Conservation (phyloP, 345 rosid genomes). For the Schrenkiella parvula region DNA sequence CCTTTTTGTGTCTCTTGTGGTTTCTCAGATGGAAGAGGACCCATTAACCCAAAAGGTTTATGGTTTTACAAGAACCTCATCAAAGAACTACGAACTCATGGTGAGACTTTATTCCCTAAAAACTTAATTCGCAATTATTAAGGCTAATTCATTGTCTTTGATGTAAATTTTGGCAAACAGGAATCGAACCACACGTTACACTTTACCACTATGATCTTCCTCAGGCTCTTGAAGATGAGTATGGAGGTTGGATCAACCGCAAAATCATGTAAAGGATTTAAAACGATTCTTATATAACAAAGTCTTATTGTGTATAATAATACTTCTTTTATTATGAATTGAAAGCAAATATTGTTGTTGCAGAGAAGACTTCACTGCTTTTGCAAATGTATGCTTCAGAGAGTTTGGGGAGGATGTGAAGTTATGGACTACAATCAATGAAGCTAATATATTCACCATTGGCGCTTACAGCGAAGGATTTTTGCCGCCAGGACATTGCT, state of each 20-base stretch:
- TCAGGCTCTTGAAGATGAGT: conserved; percentile 75
- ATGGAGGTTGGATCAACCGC: conserved; percentile 60
- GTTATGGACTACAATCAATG: conserved; percentile 69
- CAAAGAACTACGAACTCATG: conserved; percentile 45
- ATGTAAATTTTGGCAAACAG: background rate
- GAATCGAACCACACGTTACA: conserved; percentile 2
- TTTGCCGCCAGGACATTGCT: conserved; percentile 42
- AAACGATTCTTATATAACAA: background rate
- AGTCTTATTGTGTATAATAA: background rate
- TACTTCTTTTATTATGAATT: background rate
- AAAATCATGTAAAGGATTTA: conserved; percentile 45
- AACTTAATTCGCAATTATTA: background rate
- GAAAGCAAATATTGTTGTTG: conserved; percentile 19
- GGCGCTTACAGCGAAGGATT: conserved; percentile 38
- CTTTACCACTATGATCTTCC: conserved; percentile 5
- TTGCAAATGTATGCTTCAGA: conserved; percentile 68
- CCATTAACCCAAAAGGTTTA: conserved; percentile 55
- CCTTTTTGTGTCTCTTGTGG: background rate
- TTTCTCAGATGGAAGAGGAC: conserved; percentile 58
- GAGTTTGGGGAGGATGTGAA: conserved; percentile 70
- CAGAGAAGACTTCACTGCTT: conserved; percentile 75
- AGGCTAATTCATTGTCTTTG: background rate
- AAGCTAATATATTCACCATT: conserved; percentile 45
- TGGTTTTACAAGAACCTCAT: conserved; percentile 56
- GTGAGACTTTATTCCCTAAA: conserved; percentile 22